These are phyloP conservation scores for Sicyos edulis DNA, from an alignment of 306 rosid species.

Conservation along the genomic window DNA sequence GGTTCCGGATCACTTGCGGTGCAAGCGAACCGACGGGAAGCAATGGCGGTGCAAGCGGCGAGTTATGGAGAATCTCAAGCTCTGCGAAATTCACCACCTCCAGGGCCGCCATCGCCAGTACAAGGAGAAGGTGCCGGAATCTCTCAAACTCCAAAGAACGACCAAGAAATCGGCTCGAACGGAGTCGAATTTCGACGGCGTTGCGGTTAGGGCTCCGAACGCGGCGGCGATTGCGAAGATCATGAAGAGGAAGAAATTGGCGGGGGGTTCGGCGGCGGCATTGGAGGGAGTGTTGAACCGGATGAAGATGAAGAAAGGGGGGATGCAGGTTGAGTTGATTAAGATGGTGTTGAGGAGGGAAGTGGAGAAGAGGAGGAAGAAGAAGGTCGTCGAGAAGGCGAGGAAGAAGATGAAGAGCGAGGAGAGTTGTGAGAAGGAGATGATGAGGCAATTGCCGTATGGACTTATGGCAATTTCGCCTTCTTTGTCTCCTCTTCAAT, in stretches of 20 bases:
- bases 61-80: slow-evolving; percentile 70
- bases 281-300: slow-evolving; percentile 37
- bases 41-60: slow-evolving; percentile 90
- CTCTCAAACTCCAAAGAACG: slow-evolving; percentile 68
- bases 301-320: slow-evolving; percentile 40
- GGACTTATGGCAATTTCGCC: slow-evolving; percentile 85
- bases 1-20: slow-evolving; percentile 70
- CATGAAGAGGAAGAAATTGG: slow-evolving; percentile 45
- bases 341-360: slow-evolving; percentile 80
- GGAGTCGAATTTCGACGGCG: slow-evolving; percentile 34
- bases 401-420: slow-evolving; percentile 31
- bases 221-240: slow-evolving; percentile 31
- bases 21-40: slow-evolving; percentile 84
- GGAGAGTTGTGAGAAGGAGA: slow-evolving; percentile 39
- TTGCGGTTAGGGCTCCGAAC: slow-evolving; percentile 45
- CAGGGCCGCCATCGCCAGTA: slow-evolving; percentile 80
- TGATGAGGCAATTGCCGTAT: slow-evolving; percentile 73
- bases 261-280: slow-evolving; percentile 32
- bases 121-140: slow-evolving; percentile 78
- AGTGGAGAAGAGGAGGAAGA: slow-evolving; percentile 58
- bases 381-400: slow-evolving; percentile 19
- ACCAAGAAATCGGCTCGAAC: slow-evolving; percentile 27
- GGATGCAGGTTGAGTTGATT: slow-evolving; percentile 69
- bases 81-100: slow-evolving; percentile 83
- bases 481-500: slow-evolving; percentile 40